These are phyloP conservation scores for Hypoxylon sp. DNA, from an alignment of 2,329 filamentous ascomycete species.

Conservation along the genomic window DNA sequence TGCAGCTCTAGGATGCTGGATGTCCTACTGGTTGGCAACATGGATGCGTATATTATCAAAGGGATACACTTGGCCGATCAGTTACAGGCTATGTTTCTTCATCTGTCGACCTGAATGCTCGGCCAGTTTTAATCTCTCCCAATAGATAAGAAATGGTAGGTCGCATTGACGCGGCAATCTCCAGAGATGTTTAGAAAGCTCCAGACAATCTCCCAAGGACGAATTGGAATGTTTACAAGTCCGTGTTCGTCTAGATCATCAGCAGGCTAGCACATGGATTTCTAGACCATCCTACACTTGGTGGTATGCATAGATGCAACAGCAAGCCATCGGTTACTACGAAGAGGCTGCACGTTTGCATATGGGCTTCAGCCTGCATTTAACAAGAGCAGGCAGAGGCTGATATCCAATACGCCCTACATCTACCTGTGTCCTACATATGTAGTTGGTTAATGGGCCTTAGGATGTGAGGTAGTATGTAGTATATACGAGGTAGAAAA, in stretches of 20 bases:
- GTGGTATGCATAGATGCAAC: slow-evolving; percentile 30
- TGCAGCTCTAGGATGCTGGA: slow-evolving; percentile 24
- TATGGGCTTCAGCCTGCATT: slow-evolving; percentile 23
- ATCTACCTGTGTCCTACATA: slow-evolving; percentile 2
- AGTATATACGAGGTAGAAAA: slow-evolving; percentile 1
- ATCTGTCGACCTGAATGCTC: slow-evolving; percentile 29
- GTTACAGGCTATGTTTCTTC: slow-evolving; percentile 24
- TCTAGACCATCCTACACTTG: slow-evolving; percentile 15
- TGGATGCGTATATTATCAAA: slow-evolving; percentile 29
- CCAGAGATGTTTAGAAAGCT: slow-evolving; percentile 22
- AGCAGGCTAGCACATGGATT: slow-evolving; percentile 19
- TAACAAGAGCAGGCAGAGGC: slow-evolving; percentile 12
- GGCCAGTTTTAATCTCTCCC: slow-evolving; percentile 33
- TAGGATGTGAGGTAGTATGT: too few relatives aligned
- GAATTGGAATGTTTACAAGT: slow-evolving; percentile 23
- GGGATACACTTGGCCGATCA: slow-evolving; percentile 33
- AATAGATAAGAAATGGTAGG: slow-evolving; percentile 21
- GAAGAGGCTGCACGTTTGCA: slow-evolving; percentile 12
- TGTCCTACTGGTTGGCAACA: slow-evolving; percentile 20
- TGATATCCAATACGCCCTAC: too few relatives aligned
- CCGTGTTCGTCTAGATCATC: slow-evolving; percentile 10
- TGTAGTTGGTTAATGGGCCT: slow-evolving; percentile 8
- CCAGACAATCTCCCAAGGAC: slow-evolving; percentile 24
- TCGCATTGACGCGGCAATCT: slow-evolving; percentile 35
- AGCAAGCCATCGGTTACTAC: slow-evolving; percentile 12